phyloP scores from a whole-genome alignment of 768 basidiomycete genomes.

The Podaxis rugospora region DNA sequence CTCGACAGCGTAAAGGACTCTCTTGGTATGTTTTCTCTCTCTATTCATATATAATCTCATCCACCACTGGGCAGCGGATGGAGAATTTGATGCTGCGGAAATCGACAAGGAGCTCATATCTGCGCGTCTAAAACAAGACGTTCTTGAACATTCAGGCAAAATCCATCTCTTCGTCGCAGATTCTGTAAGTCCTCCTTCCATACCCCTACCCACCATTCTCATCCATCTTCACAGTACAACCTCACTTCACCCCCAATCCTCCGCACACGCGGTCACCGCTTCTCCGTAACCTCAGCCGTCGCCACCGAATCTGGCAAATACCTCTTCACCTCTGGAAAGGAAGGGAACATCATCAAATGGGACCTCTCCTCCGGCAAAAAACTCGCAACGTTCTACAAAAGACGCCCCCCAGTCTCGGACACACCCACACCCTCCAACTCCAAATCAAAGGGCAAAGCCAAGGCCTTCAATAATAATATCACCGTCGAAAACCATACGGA shows the following conservation, averaged over 20 bases:
- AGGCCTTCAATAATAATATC: constrained; percentile 43
- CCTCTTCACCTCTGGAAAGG: constrained; percentile 90
- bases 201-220: background rate
- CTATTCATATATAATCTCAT: background rate
- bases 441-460: constrained; percentile 43
- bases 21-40: constrained; percentile 43
- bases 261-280: constrained; percentile 67
- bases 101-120: constrained; percentile 92
- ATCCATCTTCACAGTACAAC: constrained; percentile 43
- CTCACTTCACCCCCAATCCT: constrained; percentile 48
- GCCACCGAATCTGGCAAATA: constrained; percentile 66
- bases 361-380: constrained; percentile 64
- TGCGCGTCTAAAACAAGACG: constrained; percentile 87
- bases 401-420: constrained; percentile 29
- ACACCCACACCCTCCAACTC: background rate
- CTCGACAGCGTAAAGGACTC: constrained; percentile 79
- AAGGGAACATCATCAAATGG: constrained; percentile 88
- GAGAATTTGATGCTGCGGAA: constrained; percentile 93
- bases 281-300: constrained; percentile 79
- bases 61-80: constrained; percentile 52
- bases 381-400: constrained; percentile 55
- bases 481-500: constrained; percentile 77
- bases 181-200: constrained; percentile 38
- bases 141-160: constrained; percentile 85
- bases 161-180: constrained; percentile 79